Percentiles rank a stretch among this genome's conserved stretches.
These are phyloP conservation scores for Novymonas esmeraldas DNA, from an alignment of 208 protist genomes.

Conservation along the genomic window DNA sequence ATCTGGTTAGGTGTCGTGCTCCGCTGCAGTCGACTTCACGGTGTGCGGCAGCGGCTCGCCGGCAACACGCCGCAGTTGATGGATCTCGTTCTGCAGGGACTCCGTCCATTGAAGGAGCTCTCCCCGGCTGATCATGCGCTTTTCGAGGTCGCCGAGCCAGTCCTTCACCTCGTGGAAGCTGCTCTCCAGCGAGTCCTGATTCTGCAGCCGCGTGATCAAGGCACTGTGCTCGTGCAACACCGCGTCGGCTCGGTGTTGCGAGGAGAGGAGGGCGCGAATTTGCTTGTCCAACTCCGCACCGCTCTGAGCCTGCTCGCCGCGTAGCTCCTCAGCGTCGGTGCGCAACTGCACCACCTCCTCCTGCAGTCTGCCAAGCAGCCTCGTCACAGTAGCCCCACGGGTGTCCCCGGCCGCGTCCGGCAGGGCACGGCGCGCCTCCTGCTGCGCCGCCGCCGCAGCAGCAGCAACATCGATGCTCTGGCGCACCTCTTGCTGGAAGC, in stretches of 20 bases:
- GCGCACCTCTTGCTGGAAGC: slow-evolving; percentile 2
- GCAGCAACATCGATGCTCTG: not conserved
- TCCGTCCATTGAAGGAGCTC: slow-evolving; percentile 60
- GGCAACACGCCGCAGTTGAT: slow-evolving; percentile 24
- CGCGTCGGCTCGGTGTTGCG: slow-evolving; percentile 17
- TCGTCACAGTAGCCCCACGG: not conserved
- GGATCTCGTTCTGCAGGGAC: slow-evolving; percentile 47
- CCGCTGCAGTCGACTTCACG: not conserved
- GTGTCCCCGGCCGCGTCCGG: not conserved
- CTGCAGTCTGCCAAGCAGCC: slow-evolving; percentile 8
- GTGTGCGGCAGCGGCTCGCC: not conserved
- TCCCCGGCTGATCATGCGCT: slow-evolving; percentile 52
- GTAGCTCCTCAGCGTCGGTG: slow-evolving; percentile 13
- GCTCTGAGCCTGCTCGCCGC: slow-evolving; percentile 8
- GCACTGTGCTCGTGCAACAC: slow-evolving; percentile 40
- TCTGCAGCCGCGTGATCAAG: slow-evolving; percentile 40
- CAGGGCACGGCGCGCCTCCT: slow-evolving; percentile 6
- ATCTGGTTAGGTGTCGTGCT: not conserved
- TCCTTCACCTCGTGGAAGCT: slow-evolving; percentile 83
- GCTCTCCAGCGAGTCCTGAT: slow-evolving; percentile 47
- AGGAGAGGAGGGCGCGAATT: slow-evolving; percentile 9
- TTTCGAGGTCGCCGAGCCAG: slow-evolving; percentile 81
- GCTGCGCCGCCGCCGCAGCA: not conserved
- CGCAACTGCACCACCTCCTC: slow-evolving; percentile 10
- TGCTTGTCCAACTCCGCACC: slow-evolving; percentile 15